phyloP scores from a whole-genome alignment of 768 basidiomycete genomes.

The Sistotremastrum niveocremeum region DNA sequence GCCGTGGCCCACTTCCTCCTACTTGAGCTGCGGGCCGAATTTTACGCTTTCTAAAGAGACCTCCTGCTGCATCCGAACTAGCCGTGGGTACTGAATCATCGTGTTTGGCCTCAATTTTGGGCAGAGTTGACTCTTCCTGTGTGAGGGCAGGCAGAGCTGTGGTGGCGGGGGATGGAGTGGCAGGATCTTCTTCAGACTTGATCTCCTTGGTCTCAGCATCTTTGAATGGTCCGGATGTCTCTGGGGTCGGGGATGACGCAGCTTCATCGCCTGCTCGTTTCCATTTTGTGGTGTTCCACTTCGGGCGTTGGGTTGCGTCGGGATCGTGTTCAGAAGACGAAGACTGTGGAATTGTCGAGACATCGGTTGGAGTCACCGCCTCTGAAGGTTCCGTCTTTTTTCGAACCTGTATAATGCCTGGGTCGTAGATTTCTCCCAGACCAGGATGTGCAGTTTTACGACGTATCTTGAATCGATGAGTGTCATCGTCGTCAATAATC shows the following conservation, averaged over 20 bases:
- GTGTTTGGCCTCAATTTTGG: not conserved
- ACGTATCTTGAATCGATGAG: conserved; percentile 50
- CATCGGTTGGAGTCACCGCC: conserved; percentile 4
- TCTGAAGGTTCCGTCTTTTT: conserved; percentile 1
- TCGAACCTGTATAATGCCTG: conserved; percentile 36
- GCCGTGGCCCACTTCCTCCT: too few species aligned
- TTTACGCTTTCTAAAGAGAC: conserved; percentile 7
- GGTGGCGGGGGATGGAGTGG: not conserved
- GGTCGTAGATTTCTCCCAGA: conserved; percentile 74
- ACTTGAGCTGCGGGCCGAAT: not conserved
- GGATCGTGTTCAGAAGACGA: not conserved
- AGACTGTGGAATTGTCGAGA: conserved; percentile 3
- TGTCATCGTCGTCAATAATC: conserved; percentile 40
- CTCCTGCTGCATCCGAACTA: not conserved
- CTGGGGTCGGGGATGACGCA: conserved; percentile 3
- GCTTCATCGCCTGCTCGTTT: conserved; percentile 11
- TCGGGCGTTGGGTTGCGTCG: conserved; percentile 11
- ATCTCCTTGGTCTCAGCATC: conserved; percentile 16
- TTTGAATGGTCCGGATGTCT: conserved; percentile 18
- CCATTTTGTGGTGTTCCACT: conserved; percentile 26
- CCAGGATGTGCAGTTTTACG: conserved; percentile 47
- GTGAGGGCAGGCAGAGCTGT: not conserved
- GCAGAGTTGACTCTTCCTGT: conserved; percentile 4
- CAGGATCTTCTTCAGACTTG: conserved; percentile 11
- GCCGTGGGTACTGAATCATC: not conserved